These are phyloP conservation scores for Pseudogymnoascus pannorum DNA, from an alignment of 2,329 filamentous ascomycete genomes.

Conservation along the genomic window DNA sequence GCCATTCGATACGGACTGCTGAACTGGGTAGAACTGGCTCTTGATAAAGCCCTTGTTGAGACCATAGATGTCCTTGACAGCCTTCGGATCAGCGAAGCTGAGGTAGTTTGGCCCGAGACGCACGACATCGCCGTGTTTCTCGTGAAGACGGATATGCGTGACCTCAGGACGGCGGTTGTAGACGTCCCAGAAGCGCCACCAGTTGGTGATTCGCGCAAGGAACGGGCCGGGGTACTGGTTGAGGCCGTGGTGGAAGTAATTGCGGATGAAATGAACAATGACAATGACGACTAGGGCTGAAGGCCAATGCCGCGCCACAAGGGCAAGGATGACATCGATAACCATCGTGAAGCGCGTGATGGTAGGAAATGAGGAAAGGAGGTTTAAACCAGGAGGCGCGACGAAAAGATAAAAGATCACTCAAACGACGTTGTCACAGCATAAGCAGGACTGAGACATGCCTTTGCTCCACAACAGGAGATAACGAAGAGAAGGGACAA, in stretches of 20 bases:
- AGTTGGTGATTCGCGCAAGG: constrained; percentile 60
- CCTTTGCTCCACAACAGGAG: not conserved
- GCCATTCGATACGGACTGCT: constrained; percentile 65
- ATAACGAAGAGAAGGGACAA: not conserved
- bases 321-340: constrained; percentile 15
- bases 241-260: constrained; percentile 49
- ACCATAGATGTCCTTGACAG: constrained; percentile 71
- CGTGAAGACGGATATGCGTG: constrained; percentile 62
- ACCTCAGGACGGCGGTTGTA: constrained; percentile 56
- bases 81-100: constrained; percentile 66
- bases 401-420: not conserved
- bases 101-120: constrained; percentile 66
- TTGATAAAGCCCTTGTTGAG: constrained; percentile 76
- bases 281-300: constrained; percentile 29
- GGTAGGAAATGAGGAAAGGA: not conserved
- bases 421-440: not conserved
- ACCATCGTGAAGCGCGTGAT: constrained; percentile 15
- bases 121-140: constrained; percentile 65
- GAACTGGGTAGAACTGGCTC: constrained; percentile 75
- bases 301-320: constrained; percentile 35
- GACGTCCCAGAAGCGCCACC: constrained; percentile 69
- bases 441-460: not conserved
- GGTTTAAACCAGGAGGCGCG: too few relatives aligned
- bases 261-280: constrained; percentile 38
- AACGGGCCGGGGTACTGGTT: constrained; percentile 67